Evolutionary conservation across 768 basidiomycete species (phyloP).

Genomic region (Leccinum subgranulosum): DNA sequence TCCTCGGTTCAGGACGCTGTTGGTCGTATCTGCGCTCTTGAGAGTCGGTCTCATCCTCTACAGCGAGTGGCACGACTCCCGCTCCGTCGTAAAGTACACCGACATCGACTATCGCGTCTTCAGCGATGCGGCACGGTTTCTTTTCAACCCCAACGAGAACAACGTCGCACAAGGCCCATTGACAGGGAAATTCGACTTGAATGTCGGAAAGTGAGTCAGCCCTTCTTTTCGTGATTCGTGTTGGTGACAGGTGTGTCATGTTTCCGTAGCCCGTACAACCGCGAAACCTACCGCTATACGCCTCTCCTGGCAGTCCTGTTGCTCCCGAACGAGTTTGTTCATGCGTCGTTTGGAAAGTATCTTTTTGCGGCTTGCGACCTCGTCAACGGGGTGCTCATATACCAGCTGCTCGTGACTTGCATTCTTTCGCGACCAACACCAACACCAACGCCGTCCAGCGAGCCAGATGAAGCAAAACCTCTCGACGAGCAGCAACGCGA

Average conservation of each 20-base stretch:
- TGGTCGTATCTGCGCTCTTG: constrained; percentile 54
- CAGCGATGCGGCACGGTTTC: constrained; percentile 81
- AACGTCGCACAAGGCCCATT: constrained; percentile 66
- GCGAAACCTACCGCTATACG: constrained; percentile 95
- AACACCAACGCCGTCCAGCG: neutral
- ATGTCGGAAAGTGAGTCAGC: constrained; percentile 72
- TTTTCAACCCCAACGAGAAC: constrained; percentile 45
- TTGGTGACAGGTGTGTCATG: constrained; percentile 6
- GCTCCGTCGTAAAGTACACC: constrained; percentile 89
- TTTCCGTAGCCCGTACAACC: constrained; percentile 71
- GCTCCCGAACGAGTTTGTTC: constrained; percentile 75
- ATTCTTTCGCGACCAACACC: constrained; percentile 37
- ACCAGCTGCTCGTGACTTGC: constrained; percentile 51
- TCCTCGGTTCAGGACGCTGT: constrained; percentile 47
- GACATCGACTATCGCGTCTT: constrained; percentile 97
- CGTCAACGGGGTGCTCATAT: constrained; percentile 70
- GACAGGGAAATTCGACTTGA: constrained; percentile 34
- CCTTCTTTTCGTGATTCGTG: neutral
- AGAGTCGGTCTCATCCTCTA: constrained; percentile 74
- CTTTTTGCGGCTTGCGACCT: constrained; percentile 85
- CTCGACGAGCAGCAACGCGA: neutral
- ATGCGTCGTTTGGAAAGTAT: constrained; percentile 88
- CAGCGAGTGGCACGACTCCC: constrained; percentile 87
- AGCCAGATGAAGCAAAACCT: constrained; percentile 1
- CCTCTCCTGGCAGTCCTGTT: constrained; percentile 84